These are phyloP conservation scores for Spatholobus suberectus DNA, from an alignment of 306 rosid genomes.

Conservation along the genomic window DNA sequence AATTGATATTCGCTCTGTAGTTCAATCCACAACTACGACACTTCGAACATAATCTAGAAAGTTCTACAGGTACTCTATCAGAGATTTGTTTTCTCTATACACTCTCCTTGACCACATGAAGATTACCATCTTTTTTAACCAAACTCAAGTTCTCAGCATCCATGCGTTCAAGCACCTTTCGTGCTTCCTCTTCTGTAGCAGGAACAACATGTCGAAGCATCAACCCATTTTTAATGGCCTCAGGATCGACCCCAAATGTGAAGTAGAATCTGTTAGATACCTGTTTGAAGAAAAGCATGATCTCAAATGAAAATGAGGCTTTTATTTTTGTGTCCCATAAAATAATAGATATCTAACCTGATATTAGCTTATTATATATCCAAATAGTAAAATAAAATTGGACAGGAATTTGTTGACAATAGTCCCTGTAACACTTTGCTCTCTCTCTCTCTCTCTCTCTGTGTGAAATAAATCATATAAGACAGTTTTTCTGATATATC, in stretches of 20 bases:
- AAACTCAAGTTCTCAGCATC: constrained; percentile 63
- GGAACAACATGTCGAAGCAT: constrained; percentile 78
- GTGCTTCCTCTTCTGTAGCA: constrained; percentile 79
- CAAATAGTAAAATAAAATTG: not conserved
- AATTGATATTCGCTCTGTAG: not conserved
- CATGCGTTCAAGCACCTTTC: constrained; percentile 69
- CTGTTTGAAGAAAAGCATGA: constrained; percentile 44
- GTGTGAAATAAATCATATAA: not conserved
- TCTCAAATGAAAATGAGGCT: not conserved
- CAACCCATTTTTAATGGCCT: constrained; percentile 61
- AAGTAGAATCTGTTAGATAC: constrained; percentile 90
- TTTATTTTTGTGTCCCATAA: constrained; percentile 2
- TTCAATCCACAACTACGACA: not conserved
- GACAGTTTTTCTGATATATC: not conserved
- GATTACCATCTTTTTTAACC: constrained; percentile 31
- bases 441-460: not conserved
- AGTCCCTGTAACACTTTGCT: not conserved
- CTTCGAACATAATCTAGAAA: not conserved
- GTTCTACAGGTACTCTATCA: not conserved
- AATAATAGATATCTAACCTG: not conserved
- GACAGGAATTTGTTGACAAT: not conserved
- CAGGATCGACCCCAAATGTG: constrained; percentile 68
- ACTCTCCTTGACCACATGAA: constrained; percentile 2
- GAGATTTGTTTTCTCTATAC: not conserved
- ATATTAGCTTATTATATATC: not conserved